Base-by-base conservation (phyloP, 2,329 filamentous ascomycete genomes). In the Talaromyces sp. region DNA sequence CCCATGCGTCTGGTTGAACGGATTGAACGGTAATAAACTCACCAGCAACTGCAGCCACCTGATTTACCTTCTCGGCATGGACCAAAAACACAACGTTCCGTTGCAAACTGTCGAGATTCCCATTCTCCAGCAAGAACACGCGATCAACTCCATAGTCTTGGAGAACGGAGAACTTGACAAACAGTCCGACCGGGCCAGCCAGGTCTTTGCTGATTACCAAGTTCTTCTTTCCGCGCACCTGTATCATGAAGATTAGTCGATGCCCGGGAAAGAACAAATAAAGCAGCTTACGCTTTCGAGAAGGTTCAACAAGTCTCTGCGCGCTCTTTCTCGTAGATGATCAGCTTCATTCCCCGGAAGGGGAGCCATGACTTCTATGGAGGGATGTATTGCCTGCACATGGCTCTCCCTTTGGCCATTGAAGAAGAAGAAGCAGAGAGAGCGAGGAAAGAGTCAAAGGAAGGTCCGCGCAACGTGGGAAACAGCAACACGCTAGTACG, bases 211-310 rank as follows among this genome's bases (percentile, higher is more conserved):
- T 93, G 70, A 99, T 88, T 54, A 99, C 89, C 61, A 99, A 81
- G 70, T 97, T 97, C 82, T 99, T 99, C 84, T 97, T 99, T 66
- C 95, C 95, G 71, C 93, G 89, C 64, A 97, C 91, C 94, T 99
- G n/a, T n/a, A 70, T 45, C 62, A 53, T 51, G 62, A n/a, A 59
- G 43, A 62, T 77, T 60, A 77, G 74, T 61, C 43, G 7, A 19
- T 19, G 19, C 15, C 35, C 13, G 31, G 28, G 57, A 64, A 62
- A 33, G 9, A 1, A 60, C 63, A 65, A 60, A 53, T 60, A 62
- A 64, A 58, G n/a, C 22, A 77, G 89, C 91, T 84, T 88, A 99
- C 94, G 75, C 89, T 88, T 83, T 97, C 93, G 62, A 99, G 87
- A 66, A 97, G 85, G 75, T 88, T 87, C 65, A 99, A 82, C 64